A percentile compares a stretch with the other conserved stretches of the same genome.
These are phyloP conservation scores for Gastrolobium bilobum DNA, from an alignment of 306 rosid genomes.

Conservation along the genomic window DNA sequence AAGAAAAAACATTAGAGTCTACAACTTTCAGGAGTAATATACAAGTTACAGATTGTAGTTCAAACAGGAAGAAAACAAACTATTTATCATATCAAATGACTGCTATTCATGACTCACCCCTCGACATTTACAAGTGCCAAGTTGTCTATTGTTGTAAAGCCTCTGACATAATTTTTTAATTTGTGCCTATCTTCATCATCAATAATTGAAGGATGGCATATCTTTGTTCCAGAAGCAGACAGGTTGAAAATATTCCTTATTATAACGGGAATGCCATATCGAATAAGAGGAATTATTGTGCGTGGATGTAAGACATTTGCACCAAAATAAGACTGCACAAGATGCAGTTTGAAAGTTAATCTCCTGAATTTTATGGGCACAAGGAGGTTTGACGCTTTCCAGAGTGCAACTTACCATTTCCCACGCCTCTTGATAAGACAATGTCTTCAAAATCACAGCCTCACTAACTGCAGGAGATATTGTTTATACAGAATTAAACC, in stretches of 20 bases:
- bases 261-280: slow-evolving; percentile 73
- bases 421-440: slow-evolving; percentile 95
- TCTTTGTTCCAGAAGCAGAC: slow-evolving; percentile 81
- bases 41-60: neutral
- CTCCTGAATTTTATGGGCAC: slow-evolving; percentile 30
- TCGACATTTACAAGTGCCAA: slow-evolving; percentile 88
- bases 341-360: slow-evolving; percentile 38
- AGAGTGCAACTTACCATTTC: slow-evolving; percentile 72
- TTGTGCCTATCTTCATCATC: slow-evolving; percentile 55
- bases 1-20: slow-evolving; percentile 1
- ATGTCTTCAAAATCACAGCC: slow-evolving; percentile 78
- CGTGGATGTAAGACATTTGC: slow-evolving; percentile 94
- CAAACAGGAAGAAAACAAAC: neutral
- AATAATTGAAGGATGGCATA: slow-evolving; percentile 61
- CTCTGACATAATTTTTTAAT: slow-evolving; percentile 70
- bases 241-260: slow-evolving; percentile 84
- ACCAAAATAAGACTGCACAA: slow-evolving; percentile 86
- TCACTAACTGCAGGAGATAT: slow-evolving; percentile 72
- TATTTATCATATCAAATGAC: neutral
- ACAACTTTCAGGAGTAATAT: neutral
- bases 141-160: slow-evolving; percentile 89
- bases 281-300: slow-evolving; percentile 86
- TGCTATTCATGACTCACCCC: slow-evolving; percentile 68
- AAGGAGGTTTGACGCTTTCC: neutral
- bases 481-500: slow-evolving; percentile 17